Base-by-base conservation (phyloP, 768 basidiomycete species). In the Royoungia palumana region DNA sequence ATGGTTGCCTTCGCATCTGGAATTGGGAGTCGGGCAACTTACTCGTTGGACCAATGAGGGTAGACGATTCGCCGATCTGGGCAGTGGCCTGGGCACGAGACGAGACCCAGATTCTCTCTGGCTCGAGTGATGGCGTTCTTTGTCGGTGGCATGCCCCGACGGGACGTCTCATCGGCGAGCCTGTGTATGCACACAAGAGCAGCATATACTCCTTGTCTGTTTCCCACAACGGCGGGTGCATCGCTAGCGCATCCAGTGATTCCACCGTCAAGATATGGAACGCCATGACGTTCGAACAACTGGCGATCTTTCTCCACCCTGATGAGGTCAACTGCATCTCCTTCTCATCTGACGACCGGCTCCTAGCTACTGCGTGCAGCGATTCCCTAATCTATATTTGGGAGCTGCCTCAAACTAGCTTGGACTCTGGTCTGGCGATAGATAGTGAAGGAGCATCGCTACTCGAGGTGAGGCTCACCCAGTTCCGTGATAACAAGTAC, bases 321-420 rank as follows among this genome's bases (percentile, higher is more conserved):
- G 44, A 65, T 21, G 62, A 63, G 30, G 65, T 68, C 39, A 60
- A 61, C 17, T 68, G 57, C 20, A 38, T 63, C 42, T 32, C 65
- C 38, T 69, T 69, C 51, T 67, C 65, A 3, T 22, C 44, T 41
- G 66, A 70, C 52, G 61, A 61, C 44, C 47, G 63, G 47, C 56
- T 55, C 44, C 41, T 67, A n/a, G 65, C 67, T 17, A 68, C 66
- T 7, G 64, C 61, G 20, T 66, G 67, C 37, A 64, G 58, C 38
- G 64, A 66, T 41, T 57, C 65, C 35, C 28, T 42, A 13, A 30
- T 70, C 35, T 65, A 67, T 41, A 37, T 67, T 17, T 67, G 68
- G 66, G 68, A 67, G 42, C 12, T 57, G 21, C 62, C 62, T 10
- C 60, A 63, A 41, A 47, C 63, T 17, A 63, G 60, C 49, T 37